These are phyloP conservation scores for Sophora flavescens DNA, from an alignment of 306 rosid species.

Conservation along the genomic window DNA sequence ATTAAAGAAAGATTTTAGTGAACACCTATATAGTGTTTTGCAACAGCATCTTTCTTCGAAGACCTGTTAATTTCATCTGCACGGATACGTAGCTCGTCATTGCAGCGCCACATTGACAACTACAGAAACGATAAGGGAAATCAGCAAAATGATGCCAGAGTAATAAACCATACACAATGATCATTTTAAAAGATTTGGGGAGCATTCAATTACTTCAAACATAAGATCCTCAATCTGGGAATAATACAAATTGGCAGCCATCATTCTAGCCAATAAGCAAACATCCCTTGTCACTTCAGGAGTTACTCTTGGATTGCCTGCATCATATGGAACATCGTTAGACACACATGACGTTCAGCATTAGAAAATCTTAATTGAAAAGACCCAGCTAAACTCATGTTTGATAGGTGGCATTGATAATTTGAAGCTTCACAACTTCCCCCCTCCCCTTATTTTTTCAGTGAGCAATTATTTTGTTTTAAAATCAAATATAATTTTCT, in stretches of 20 bases:
- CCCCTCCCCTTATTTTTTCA: background rate
- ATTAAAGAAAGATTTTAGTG: conserved; percentile 18
- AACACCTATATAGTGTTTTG: conserved; percentile 89
- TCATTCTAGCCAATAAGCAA: conserved; percentile 89
- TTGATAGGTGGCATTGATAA: background rate
- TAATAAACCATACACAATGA: conserved; percentile 12
- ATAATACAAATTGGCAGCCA: conserved; percentile 85
- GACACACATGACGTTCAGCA: background rate
- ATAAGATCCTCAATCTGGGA: conserved; percentile 88
- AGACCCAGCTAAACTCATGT: background rate
- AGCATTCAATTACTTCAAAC: conserved; percentile 70
- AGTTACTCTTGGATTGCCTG: conserved; percentile 93
- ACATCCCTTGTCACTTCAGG: conserved; percentile 94
- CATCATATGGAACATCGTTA: conserved; percentile 33
- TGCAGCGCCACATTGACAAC: conserved; percentile 99
- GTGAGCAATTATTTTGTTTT: background rate
- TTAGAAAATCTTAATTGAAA: conserved; percentile 1
- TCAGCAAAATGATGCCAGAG: conserved; percentile 17
- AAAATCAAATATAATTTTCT: background rate
- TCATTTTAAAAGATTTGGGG: conserved; percentile 23
- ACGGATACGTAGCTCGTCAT: conserved; percentile 76
- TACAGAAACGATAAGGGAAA: conserved; percentile 44
- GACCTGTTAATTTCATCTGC: conserved; percentile 77
- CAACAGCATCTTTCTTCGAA: conserved; percentile 72
- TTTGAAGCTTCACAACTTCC: background rate